These are phyloP conservation scores for Lichtheimia ramosa DNA, from an alignment of 371 early-diverging fungal genomes.

Conservation along the genomic window DNA sequence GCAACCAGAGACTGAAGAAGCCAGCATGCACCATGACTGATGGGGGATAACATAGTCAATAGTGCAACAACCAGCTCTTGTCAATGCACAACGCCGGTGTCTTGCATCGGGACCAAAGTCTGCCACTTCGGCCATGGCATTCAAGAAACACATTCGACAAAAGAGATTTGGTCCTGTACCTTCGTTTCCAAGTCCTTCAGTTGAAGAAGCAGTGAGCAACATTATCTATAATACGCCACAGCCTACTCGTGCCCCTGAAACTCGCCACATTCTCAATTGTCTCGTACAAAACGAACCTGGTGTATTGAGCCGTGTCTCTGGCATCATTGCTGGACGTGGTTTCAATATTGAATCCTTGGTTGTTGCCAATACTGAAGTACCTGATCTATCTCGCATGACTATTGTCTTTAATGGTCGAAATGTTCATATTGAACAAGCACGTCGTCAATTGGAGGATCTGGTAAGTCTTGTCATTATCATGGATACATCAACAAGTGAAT, in stretches of 20 bases:
- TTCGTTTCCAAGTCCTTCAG: constrained; percentile 46
- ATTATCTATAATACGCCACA: constrained; percentile 90
- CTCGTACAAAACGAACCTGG: constrained; percentile 96
- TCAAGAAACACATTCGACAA: constrained; percentile 58
- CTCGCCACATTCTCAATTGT: constrained; percentile 89
- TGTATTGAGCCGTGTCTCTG: constrained; percentile 88
- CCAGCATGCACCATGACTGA: too few relatives aligned
- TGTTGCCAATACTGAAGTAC: constrained; percentile 92
- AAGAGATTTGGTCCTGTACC: constrained; percentile 53
- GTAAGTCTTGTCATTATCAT: constrained; percentile 30
- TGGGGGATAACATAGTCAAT: too few relatives aligned
- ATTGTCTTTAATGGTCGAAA: constrained; percentile 88
- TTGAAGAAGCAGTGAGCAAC: constrained; percentile 87
- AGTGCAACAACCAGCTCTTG: neutral
- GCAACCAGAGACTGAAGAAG: too few relatives aligned
- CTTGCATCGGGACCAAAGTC: constrained; percentile 18
- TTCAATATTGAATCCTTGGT: constrained; percentile 97
- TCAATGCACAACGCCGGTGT: constrained; percentile 1
- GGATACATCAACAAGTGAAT: neutral
- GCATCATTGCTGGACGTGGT: constrained; percentile 93
- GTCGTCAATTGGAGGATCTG: constrained; percentile 92
- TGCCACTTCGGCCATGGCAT: constrained; percentile 59
- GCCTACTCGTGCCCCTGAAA: constrained; percentile 47
- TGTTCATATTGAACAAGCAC: constrained; percentile 88
- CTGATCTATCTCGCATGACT: constrained; percentile 93